Percentiles rank a stretch among this genome's conserved stretches.
These are phyloP conservation scores for Ophiostoma quercus DNA, from an alignment of 2,329 filamentous ascomycete genomes.

Conservation along the genomic window DNA sequence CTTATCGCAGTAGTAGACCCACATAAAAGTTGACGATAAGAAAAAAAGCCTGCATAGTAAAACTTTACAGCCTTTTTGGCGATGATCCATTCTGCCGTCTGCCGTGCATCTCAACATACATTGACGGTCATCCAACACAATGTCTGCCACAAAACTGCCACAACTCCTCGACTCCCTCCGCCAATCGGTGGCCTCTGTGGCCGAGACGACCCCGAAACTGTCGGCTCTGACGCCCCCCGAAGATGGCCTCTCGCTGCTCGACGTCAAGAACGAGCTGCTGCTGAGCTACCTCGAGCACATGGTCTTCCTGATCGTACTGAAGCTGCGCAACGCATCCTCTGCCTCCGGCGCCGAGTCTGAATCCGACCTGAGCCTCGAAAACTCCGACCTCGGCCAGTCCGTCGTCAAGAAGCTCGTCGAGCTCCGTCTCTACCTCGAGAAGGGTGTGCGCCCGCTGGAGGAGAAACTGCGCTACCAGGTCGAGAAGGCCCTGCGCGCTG, in stretches of 20 bases:
- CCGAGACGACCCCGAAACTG: slow-evolving; percentile 61
- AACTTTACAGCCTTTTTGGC: not conserved
- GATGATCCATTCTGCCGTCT: slow-evolving; percentile 1
- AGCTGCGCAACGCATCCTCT: slow-evolving; percentile 56
- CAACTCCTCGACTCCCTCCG: slow-evolving; percentile 53
- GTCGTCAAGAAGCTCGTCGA: slow-evolving; percentile 85
- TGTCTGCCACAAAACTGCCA: slow-evolving; percentile 34
- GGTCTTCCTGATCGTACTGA: slow-evolving; percentile 78
- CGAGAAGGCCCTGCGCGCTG: slow-evolving; percentile 85
- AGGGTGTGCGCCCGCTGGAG: slow-evolving; percentile 84
- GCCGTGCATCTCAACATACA: slow-evolving; percentile 2
- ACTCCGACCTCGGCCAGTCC: slow-evolving; percentile 52
- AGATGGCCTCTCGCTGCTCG: slow-evolving; percentile 88
- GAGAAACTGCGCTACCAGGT: slow-evolving; percentile 90
- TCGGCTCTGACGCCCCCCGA: slow-evolving; percentile 64
- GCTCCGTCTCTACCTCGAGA: slow-evolving; percentile 85
- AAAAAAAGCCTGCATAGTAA: slow-evolving; percentile 21
- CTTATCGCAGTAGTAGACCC: slow-evolving; percentile 17
- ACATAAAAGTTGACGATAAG: slow-evolving; percentile 21
- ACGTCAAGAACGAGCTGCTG: slow-evolving; percentile 95
- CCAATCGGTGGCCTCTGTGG: slow-evolving; percentile 56
- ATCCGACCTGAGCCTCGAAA: slow-evolving; percentile 30
- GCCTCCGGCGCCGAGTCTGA: not conserved
- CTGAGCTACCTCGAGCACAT: slow-evolving; percentile 94
- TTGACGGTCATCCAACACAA: slow-evolving; percentile 20